Percentiles rank a stretch among this genome's conserved stretches.
Conservation (phyloP, 2,329 filamentous ascomycete species). For the Cercospora canescens region DNA sequence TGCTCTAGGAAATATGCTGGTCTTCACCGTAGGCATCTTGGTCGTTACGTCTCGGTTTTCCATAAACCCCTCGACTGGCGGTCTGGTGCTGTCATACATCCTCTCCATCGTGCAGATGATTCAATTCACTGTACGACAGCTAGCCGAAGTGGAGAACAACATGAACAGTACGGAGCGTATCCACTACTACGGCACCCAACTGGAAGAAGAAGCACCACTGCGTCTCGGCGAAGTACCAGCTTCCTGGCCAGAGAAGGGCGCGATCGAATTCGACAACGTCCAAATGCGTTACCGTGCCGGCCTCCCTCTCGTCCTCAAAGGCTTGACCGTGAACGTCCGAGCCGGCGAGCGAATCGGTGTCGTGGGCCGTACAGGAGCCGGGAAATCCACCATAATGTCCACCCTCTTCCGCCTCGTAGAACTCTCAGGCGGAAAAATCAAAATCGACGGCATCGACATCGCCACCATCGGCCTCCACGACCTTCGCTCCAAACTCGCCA, state of each 20-base stretch:
- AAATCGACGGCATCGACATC: constrained; percentile 58
- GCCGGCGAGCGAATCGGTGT: constrained; percentile 80
- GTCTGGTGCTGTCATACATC: constrained; percentile 90
- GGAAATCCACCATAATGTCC: constrained; percentile 82
- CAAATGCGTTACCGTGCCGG: constrained; percentile 54
- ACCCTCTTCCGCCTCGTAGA: constrained; percentile 72
- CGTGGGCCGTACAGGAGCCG: constrained; percentile 78
- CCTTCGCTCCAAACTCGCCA: constrained; percentile 69
- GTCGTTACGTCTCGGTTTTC: constrained; percentile 89
- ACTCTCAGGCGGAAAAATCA: constrained; percentile 48
- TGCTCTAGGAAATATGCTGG: constrained; percentile 76
- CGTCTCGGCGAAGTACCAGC: constrained; percentile 70
- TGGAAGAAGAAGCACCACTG: constrained; percentile 87
- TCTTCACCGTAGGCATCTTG: constrained; percentile 85
- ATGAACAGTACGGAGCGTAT: constrained; percentile 97
- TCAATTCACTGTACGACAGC: constrained; percentile 89
- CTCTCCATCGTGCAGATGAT: constrained; percentile 92
- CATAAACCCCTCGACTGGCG: constrained; percentile 80
- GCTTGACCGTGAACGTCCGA: constrained; percentile 63
- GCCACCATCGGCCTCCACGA: constrained; percentile 73
- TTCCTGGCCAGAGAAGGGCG: constrained; percentile 83
- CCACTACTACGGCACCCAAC: constrained; percentile 80
- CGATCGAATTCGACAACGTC: constrained; percentile 56
- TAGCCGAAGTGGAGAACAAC: constrained; percentile 94
- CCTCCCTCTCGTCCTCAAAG: constrained; percentile 51